phyloP scores from a whole-genome alignment of 2,329 filamentous ascomycete genomes.

The Arachnomyces sp. region DNA sequence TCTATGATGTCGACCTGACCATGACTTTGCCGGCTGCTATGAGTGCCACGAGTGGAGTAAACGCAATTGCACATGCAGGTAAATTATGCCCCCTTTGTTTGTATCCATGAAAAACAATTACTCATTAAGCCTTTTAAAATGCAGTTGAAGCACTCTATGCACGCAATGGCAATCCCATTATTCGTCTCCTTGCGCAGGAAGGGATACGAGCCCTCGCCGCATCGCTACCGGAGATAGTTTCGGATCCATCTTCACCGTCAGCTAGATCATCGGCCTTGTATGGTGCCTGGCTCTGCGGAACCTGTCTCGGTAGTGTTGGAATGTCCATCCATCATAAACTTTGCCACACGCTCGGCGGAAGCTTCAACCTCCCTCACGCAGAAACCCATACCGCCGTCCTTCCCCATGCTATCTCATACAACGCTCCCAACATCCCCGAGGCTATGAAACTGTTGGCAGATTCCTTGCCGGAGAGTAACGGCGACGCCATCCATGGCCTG shows the following conservation, averaged over 20 bases:
- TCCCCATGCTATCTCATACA: constrained; percentile 57
- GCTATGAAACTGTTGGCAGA: constrained; percentile 48
- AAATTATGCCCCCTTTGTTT: constrained; percentile 12
- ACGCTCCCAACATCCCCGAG: constrained; percentile 48
- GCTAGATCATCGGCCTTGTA: constrained; percentile 51
- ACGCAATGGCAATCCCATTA: constrained; percentile 54
- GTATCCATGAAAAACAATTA: neutral
- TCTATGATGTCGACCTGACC: constrained; percentile 59
- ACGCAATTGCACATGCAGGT: constrained; percentile 59
- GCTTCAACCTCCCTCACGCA: constrained; percentile 57
- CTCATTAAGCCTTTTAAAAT: neutral
- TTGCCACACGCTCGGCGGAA: constrained; percentile 58
- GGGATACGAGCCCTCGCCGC: constrained; percentile 48
- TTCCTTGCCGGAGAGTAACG: constrained; percentile 49
- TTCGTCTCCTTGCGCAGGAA: constrained; percentile 51
- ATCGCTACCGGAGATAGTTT: constrained; percentile 47
- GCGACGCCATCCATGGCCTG: constrained; percentile 51
- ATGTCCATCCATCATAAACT: constrained; percentile 64
- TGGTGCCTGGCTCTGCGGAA: constrained; percentile 59
- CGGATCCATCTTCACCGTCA: constrained; percentile 35
- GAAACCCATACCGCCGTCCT: constrained; percentile 59
- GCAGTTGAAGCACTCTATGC: constrained; percentile 57
- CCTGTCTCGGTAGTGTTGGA: constrained; percentile 51
- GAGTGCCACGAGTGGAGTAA: constrained; percentile 54
- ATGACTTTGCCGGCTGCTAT: constrained; percentile 49